Base-by-base conservation (phyloP, 1,284 basidiomycete species). In the Naganishia sp. region DNA sequence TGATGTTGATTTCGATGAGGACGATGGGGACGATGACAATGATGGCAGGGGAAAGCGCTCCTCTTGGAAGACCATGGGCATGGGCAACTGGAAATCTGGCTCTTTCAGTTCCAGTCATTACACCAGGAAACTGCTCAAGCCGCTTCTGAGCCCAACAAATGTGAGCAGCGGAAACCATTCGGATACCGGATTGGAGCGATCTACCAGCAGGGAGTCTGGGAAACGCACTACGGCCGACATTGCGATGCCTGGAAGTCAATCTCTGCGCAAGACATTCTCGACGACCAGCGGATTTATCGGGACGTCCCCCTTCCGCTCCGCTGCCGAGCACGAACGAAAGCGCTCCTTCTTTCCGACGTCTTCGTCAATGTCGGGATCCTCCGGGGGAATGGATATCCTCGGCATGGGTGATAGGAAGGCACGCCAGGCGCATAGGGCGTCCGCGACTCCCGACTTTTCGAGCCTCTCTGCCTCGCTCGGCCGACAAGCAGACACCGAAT, bases 251-350 rank as follows among this genome's bases (percentile, higher is more conserved):
- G 63, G 63, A 15, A 77, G 78, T 23, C 74, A 72, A 6, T 77
- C 78, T 2, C 68, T 79, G 32, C 76, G 74, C 67, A 80, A 79
- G 71, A 76, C 75, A 49, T 68, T 75, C 61, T 75, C 74, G 32
- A 75, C 75, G 15, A 61, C 58, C 9, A 76, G 77, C 41, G 75
- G 76, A 18, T 68, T 78, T 45, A 77, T 74, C 31, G 75, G 74
- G 63, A 65, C 72, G 72, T 78, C 76, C 2, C 76, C 77, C 3
- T 77, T 77, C 72, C 67, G 74, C 10, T 75, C 71, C 70, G 70
- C 74, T 2, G 60, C 62, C 32, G 73, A 76, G 54, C 71, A 69
- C 15, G 75, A 76, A 28, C 69, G 76, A 2, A 72, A 68, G 60
- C 61, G 67, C 13, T 69, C 63, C 6, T 75, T 77, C 70, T 72